A percentile compares a stretch with the other conserved stretches of the same genome.
Conservation (phyloP, 2,329 filamentous ascomycete genomes). For the Xylaria sp. region DNA sequence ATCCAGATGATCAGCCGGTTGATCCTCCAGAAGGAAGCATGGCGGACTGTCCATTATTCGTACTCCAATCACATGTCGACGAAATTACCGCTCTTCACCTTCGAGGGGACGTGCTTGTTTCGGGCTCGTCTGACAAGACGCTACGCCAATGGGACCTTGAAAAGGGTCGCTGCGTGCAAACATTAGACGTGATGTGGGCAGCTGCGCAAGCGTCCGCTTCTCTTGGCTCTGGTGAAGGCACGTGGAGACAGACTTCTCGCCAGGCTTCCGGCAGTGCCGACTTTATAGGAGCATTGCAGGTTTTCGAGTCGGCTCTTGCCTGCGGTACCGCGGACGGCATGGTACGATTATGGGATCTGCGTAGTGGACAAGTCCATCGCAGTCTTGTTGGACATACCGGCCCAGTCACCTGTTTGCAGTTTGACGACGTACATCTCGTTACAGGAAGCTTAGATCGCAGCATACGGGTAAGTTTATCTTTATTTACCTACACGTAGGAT, state of each 20-base stretch:
- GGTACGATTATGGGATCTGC: constrained; percentile 95
- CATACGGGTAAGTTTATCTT: constrained; percentile 78
- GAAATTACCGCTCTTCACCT: constrained; percentile 96
- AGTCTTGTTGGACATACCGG: constrained; percentile 96
- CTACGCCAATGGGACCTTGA: constrained; percentile 97
- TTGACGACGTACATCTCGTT: constrained; percentile 94
- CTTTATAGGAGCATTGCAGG: constrained; percentile 94
- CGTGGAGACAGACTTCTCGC: constrained; percentile 80
- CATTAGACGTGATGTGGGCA: constrained; percentile 97
- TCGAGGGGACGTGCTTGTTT: constrained; percentile 87
- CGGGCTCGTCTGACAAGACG: constrained; percentile 96
- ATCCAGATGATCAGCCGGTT: constrained; percentile 73
- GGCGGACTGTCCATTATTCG: constrained; percentile 89
- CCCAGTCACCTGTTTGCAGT: constrained; percentile 92
- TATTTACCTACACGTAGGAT: background rate
- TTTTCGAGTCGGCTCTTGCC: constrained; percentile 94
- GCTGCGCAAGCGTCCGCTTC: constrained; percentile 86
- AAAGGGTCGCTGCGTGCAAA: constrained; percentile 97
- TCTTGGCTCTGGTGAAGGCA: constrained; percentile 68
- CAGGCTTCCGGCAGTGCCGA: constrained; percentile 77
- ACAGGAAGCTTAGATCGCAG: constrained; percentile 94
- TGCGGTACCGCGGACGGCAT: constrained; percentile 98
- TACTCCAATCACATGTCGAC: constrained; percentile 88
- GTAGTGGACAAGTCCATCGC: constrained; percentile 95
- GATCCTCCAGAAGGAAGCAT: constrained; percentile 82